Evolutionary conservation across 169 alveolate species (phyloP).

Genomic region (Plasmodium fragile): DNA sequence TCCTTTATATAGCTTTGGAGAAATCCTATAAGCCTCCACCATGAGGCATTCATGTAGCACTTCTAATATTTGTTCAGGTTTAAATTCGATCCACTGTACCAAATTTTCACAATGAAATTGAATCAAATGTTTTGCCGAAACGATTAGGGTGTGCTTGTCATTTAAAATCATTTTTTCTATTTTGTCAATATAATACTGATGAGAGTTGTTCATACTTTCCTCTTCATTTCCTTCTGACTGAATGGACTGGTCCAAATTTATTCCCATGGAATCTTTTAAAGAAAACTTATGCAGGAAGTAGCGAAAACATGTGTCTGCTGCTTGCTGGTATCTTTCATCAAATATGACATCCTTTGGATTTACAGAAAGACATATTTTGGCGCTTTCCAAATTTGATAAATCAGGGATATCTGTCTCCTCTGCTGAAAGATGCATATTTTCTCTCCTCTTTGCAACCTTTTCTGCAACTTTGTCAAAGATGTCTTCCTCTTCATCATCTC

Average conservation of each 20-base stretch:
- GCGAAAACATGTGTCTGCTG: conserved; percentile 87
- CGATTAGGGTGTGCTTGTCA: conserved; percentile 85
- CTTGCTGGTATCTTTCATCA: conserved; percentile 91
- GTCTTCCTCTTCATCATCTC: conserved; percentile 85
- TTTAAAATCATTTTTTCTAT: conserved; percentile 90
- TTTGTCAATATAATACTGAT: conserved; percentile 85
- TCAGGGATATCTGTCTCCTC: conserved; percentile 86
- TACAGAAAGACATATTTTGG: conserved; percentile 85
- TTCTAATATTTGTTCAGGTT: conserved; percentile 86
- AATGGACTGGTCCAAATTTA: conserved; percentile 65
- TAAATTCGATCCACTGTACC: conserved; percentile 86
- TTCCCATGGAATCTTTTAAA: conserved; percentile 79
- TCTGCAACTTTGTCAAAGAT: conserved; percentile 86
- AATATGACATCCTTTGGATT: conserved; percentile 85
- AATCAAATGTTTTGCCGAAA: conserved; percentile 88
- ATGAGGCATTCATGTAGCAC: conserved; percentile 88
- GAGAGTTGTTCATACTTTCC: conserved; percentile 39
- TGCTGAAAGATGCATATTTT: conserved; percentile 82
- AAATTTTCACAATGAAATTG: conserved; percentile 87
- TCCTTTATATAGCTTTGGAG: conserved; percentile 84
- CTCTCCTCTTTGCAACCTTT: conserved; percentile 87
- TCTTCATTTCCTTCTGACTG: conserved; percentile 76
- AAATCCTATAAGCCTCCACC: conserved; percentile 85
- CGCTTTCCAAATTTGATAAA: conserved; percentile 83
- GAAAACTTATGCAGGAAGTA: conserved; percentile 79